Evolutionary conservation across 208 protist species (phyloP), one percentile per base, ranked within the genome.

Genomic region (Leishmania gerbilli): DNA sequence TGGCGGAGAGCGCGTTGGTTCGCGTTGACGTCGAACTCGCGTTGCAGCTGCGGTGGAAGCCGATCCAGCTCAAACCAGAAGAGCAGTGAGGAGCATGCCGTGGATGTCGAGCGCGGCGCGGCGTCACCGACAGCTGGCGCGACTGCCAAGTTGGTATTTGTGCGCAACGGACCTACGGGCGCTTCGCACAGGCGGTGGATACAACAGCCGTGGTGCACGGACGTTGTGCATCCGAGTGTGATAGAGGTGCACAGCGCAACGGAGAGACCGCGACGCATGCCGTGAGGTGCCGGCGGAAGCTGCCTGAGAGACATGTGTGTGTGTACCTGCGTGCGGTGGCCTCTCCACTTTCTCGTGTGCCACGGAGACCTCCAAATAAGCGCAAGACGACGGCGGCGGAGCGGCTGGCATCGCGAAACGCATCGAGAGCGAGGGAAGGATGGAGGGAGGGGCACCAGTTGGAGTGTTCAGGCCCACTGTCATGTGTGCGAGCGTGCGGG

Each of bases 1-100:
- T 92, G 80, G 3, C 82, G 77, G 15, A 92, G 79, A 7, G 84
- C 83, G 24, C 79, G 71, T 31, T 81, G 67, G 67, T 90, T 92
- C 8, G 58, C 86, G 31, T 21, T 65, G 13, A 74, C 49, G 71
- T 90, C 86, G 51, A 92, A 92, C 65, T 92, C 84, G 2, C 72
- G 47, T n/a, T 83, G 89, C 58, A 92, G 79, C 7, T 74, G 51
- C 31, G 81, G 77, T 7, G 89, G 82, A 8, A 92, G 75, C 3
- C 21, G 15, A 17, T 82, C 47, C 15, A 92, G 47, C 0, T 76
- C 15, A 56, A 92, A 92, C 34, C 51, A 51, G 24, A 76, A 76
- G 53, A 47, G 51, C 47, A 34, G 15, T 24, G 34, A n/a, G 19
- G 72, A 15, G 27, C 40, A 31, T 1, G 24, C 27, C 11, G 17